Conservation (phyloP, 768 basidiomycete species). For the Cytidiella melzeri region DNA sequence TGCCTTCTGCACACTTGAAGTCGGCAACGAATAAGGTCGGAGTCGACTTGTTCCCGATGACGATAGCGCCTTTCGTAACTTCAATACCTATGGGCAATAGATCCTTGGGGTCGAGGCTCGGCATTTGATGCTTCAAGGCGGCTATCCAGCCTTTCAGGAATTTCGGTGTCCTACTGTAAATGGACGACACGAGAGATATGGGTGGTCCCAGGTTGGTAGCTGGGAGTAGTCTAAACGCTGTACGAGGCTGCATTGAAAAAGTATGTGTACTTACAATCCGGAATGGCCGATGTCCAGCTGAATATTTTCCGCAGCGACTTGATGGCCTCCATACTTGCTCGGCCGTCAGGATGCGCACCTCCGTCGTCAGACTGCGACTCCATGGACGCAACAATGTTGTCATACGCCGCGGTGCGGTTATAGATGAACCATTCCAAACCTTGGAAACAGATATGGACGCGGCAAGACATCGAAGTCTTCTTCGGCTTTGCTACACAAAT, state of each 20-base stretch:
- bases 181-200: slow-evolving; percentile 22
- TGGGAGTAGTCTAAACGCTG: not conserved
- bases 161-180: slow-evolving; percentile 19
- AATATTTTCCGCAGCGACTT: slow-evolving; percentile 24
- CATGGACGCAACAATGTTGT: slow-evolving; percentile 78
- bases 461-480: slow-evolving; percentile 50
- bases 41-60: slow-evolving; percentile 82
- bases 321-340: slow-evolving; percentile 13
- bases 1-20: slow-evolving; percentile 72
- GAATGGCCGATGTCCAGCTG: slow-evolving; percentile 20
- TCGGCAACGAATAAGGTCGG: slow-evolving; percentile 77
- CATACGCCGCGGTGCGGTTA: slow-evolving; percentile 85
- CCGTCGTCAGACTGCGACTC: slow-evolving; percentile 26
- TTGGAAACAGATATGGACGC: slow-evolving; percentile 73
- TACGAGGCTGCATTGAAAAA: no score
- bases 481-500: slow-evolving; percentile 19
- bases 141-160: slow-evolving; percentile 36
- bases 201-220: slow-evolving; percentile 19
- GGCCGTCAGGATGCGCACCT: slow-evolving; percentile 12
- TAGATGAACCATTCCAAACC: slow-evolving; percentile 93
- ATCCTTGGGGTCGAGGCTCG: slow-evolving; percentile 72
- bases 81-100: slow-evolving; percentile 82
- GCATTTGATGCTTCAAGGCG: slow-evolving; percentile 58
- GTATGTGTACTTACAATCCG: slow-evolving; percentile 18
- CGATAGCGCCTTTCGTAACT: slow-evolving; percentile 72